Evolutionary conservation across 176 grass and related monocot genomes (phyloP).

Genomic region (Avena eriantha): DNA sequence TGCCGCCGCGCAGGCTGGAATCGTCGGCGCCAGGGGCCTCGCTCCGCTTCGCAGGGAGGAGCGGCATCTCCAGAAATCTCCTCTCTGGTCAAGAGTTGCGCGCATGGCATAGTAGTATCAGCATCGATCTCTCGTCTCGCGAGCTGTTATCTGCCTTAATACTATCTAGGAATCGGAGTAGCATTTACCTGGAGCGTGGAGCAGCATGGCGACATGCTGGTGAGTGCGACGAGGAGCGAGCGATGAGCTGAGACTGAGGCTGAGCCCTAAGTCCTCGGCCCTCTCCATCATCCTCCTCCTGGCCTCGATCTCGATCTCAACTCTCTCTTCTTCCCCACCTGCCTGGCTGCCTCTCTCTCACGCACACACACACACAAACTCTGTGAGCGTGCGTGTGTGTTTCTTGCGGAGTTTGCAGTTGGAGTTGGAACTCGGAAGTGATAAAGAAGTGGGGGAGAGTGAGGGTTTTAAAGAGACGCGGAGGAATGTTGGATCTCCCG

Average conservation of each 20-base stretch:
- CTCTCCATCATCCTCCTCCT: conserved; percentile 60
- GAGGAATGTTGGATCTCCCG: conserved; percentile 68
- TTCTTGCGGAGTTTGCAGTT: not conserved
- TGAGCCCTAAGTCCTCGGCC: conserved; percentile 72
- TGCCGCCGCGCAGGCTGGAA: conserved; percentile 55
- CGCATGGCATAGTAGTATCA: not conserved
- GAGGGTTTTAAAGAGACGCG: conserved; percentile 65
- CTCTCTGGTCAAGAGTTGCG: conserved; percentile 30
- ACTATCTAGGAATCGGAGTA: not conserved
- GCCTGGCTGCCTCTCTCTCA: conserved; percentile 1
- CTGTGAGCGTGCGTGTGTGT: not conserved
- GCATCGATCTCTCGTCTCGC: not conserved
- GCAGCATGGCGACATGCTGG: conserved; percentile 54
- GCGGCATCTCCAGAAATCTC: conserved; percentile 59
- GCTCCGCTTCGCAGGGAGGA: conserved; percentile 56
- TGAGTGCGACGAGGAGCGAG: conserved; percentile 41
- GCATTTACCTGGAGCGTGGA: conserved; percentile 55
- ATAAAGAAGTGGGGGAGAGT: conserved; percentile 56
- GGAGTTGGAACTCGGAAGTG: conserved; percentile 49
- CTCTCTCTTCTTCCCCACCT: not conserved
- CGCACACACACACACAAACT: not conserved
- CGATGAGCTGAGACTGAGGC: conserved; percentile 77
- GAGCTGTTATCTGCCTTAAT: not conserved
- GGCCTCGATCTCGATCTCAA: not conserved
- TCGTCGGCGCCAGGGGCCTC: conserved; percentile 35